phyloP scores from a whole-genome alignment of 2,329 filamentous ascomycete genomes.

The Laburnicola sp. region DNA sequence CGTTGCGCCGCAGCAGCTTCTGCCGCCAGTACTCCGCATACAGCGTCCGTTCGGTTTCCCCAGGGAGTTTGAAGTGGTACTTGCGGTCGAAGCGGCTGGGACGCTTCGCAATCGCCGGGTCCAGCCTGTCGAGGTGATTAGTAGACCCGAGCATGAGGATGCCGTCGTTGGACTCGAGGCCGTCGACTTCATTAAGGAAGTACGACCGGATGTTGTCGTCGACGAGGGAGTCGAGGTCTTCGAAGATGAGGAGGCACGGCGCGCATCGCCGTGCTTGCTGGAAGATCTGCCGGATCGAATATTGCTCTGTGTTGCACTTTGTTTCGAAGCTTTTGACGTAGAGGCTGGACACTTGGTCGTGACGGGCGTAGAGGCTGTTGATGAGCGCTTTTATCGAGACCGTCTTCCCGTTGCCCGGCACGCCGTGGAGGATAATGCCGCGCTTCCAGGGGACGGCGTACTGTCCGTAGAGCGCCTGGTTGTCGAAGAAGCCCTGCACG shows the following conservation, averaged over 20 bases:
- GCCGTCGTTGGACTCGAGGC: slow-evolving; percentile 69
- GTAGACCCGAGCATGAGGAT: slow-evolving; percentile 71
- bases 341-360: slow-evolving; percentile 56
- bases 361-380: slow-evolving; percentile 58
- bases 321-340: slow-evolving; percentile 56
- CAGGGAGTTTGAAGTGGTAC: slow-evolving; percentile 48
- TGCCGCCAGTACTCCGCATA: slow-evolving; percentile 50
- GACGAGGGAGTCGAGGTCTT: slow-evolving; percentile 71
- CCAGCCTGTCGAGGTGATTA: slow-evolving; percentile 66
- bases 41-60: slow-evolving; percentile 33
- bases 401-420: slow-evolving; percentile 68
- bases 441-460: slow-evolving; percentile 54
- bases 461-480: slow-evolving; percentile 45
- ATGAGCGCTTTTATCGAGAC: slow-evolving; percentile 70
- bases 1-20: slow-evolving; percentile 39
- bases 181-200: slow-evolving; percentile 74
- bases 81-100: slow-evolving; percentile 53
- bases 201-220: slow-evolving; percentile 64
- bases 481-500: slow-evolving; percentile 59
- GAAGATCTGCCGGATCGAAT: slow-evolving; percentile 41
- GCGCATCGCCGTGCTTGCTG: slow-evolving; percentile 61
- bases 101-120: slow-evolving; percentile 62
- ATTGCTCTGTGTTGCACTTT: slow-evolving; percentile 59
- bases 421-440: slow-evolving; percentile 55
- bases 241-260: slow-evolving; percentile 70